These are phyloP conservation scores for Persicaria maculosa DNA, from an alignment of 148 eudicot species.

Conservation along the genomic window DNA sequence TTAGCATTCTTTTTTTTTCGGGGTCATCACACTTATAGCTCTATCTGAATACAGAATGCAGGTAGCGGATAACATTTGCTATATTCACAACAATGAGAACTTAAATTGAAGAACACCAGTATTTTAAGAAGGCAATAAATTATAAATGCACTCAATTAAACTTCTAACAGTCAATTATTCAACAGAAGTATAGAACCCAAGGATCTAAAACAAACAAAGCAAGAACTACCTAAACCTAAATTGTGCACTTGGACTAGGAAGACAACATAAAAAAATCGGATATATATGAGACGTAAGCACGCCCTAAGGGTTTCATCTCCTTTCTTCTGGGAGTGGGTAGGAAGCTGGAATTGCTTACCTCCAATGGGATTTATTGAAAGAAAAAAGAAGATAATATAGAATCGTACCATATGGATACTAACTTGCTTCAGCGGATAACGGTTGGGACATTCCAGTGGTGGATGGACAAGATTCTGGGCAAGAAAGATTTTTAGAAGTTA, in stretches of 20 bases:
- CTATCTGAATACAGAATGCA: constrained; percentile 1
- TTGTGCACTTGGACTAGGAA: not conserved
- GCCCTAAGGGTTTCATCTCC: not conserved
- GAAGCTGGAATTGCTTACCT: not conserved
- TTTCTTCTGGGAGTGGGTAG: not conserved
- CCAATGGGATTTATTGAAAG: not conserved
- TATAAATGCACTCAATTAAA: not conserved
- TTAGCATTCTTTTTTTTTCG: too few species aligned
- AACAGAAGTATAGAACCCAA: not conserved
- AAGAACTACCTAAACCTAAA: constrained; percentile 5
- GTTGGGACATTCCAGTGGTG: constrained; percentile 31
- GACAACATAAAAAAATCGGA: not conserved
- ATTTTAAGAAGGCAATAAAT: not conserved
- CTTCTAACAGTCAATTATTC: not conserved
- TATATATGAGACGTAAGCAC: not conserved
- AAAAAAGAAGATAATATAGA: not conserved
- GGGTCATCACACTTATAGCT: not conserved
- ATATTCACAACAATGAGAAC: not conserved
- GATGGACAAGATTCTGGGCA: constrained; percentile 30
- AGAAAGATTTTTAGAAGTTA: not conserved
- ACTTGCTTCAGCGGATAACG: constrained; percentile 41
- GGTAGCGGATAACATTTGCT: not conserved
- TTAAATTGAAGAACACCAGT: not conserved
- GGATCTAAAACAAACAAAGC: constrained; percentile 9
- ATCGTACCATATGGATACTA: constrained; percentile 31